phyloP scores from a whole-genome alignment of 148 eudicot species.

The Talinum fruticosum region DNA sequence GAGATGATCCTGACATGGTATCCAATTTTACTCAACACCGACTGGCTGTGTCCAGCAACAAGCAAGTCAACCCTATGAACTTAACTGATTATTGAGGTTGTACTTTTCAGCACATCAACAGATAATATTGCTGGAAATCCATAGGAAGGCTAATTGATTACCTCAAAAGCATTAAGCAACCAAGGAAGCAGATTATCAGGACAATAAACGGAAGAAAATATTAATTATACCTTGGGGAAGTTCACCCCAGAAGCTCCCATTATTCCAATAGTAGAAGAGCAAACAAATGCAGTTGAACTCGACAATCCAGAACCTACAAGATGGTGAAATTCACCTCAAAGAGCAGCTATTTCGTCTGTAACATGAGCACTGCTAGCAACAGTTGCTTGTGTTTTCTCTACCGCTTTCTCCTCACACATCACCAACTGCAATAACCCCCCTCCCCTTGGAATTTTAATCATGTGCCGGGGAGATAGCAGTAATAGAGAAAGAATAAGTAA shows the following conservation, averaged over 20 bases:
- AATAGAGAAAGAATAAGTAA: no score
- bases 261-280: conserved; percentile 89
- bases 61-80: background rate
- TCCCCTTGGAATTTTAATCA: no score
- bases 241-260: conserved; percentile 74
- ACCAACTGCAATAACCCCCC: no score
- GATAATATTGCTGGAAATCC: background rate
- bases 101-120: background rate
- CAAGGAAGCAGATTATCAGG: background rate
- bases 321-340: conserved; percentile 9
- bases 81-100: no score
- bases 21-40: background rate
- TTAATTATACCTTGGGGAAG: conserved; percentile 63
- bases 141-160: background rate
- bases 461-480: no score
- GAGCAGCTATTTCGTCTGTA: background rate
- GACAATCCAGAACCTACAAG: conserved; percentile 85
- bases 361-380: no score
- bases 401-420: no score
- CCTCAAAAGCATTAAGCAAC: background rate
- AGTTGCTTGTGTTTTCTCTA: no score
- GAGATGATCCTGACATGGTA: background rate
- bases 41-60: background rate
- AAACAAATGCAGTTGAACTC: conserved; percentile 96
- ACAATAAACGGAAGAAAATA: background rate